Evolutionary conservation across 331 rosid genomes (phyloP), one percentile per base, ranked within the genome.

Genomic region (Prunus yedoensis): DNA sequence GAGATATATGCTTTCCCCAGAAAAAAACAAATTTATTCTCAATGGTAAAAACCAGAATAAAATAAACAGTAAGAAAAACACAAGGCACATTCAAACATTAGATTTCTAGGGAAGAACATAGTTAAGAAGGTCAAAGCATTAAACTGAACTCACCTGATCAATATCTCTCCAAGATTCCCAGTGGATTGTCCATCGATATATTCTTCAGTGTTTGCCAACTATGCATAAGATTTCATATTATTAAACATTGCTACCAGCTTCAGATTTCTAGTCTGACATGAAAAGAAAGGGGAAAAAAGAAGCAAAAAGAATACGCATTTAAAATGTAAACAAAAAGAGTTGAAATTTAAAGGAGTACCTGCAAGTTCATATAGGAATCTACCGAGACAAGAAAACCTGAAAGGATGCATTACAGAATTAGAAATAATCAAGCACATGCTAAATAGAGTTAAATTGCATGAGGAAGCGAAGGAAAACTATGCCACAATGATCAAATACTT

Each of bases 331-430:
- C 46, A 16, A 25, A 59, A 61, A 28, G 49, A 41, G 51, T 78
- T 43, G 2, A 10, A 73, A 57, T 13, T 5, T 9, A 23, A 27
- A 86, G 65, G 18, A 11, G 38, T 60, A 92, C 97, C 97, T 94
- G 99, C 84, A 94, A 90, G 82, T 92, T 94, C 99, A 94, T 94
- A 68, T 94, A 94, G 65, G 99, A 90, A 78, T 94, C 97, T 66
- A 88, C 96, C 0, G 99, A 94, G 79, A 92, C 99, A 41, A 94
- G 97, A 79, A 78, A 94, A 21, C 99, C 99, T 92, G 87, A 43
- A 78, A 7, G 61, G 59, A 73, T 2, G 8, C 14, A 23, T 11
- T 73, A 68, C 45, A 0, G 25, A 13, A 49, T 43, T 10, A 25
- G 43, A 52, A 58, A 67, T 51, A 1, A 67, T 18, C 9, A 28